Percentiles rank a stretch among this genome's conserved stretches.
phyloP scores from a whole-genome alignment of 257 asterid genomes.

The Rubia yunnanensis region DNA sequence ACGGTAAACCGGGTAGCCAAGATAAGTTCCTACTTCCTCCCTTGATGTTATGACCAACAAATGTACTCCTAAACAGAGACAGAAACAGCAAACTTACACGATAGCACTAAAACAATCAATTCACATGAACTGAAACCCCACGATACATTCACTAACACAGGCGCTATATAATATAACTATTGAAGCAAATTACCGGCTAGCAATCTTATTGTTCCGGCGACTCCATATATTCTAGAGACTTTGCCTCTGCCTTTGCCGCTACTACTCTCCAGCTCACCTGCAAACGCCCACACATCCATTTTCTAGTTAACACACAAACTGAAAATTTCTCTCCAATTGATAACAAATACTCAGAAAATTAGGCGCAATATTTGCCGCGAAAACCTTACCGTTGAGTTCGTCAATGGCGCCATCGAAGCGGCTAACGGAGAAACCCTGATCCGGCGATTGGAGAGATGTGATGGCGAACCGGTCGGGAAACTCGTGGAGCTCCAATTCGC shows the following conservation, averaged over 20 bases:
- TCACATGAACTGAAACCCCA: not conserved
- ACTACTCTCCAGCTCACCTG: constrained; percentile 49
- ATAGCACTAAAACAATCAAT: not conserved
- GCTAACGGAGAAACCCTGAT: constrained; percentile 67
- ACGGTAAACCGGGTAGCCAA: constrained; percentile 69
- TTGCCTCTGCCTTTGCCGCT: constrained; percentile 34
- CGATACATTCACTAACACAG: too few species aligned
- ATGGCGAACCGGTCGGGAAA: constrained; percentile 52
- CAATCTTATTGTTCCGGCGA: constrained; percentile 89
- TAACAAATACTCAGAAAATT: not conserved
- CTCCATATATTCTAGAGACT: constrained; percentile 67
- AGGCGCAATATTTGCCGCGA: not conserved
- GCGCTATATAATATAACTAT: not conserved
- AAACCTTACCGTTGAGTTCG: constrained; percentile 39
- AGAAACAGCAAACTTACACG: not conserved
- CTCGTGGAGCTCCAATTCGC: constrained; percentile 65
- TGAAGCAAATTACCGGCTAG: constrained; percentile 58
- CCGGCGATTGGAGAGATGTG: constrained; percentile 55
- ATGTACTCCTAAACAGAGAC: not conserved
- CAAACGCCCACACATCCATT: constrained; percentile 1
- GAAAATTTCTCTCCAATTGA: not conserved
- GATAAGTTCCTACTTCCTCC: constrained; percentile 69
- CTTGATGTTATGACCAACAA: constrained; percentile 73
- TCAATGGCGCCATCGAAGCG: constrained; percentile 58
- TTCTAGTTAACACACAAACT: not conserved